Conservation (phyloP, 495 filamentous ascomycete genomes). For the Penicillium dipodomyicola region DNA sequence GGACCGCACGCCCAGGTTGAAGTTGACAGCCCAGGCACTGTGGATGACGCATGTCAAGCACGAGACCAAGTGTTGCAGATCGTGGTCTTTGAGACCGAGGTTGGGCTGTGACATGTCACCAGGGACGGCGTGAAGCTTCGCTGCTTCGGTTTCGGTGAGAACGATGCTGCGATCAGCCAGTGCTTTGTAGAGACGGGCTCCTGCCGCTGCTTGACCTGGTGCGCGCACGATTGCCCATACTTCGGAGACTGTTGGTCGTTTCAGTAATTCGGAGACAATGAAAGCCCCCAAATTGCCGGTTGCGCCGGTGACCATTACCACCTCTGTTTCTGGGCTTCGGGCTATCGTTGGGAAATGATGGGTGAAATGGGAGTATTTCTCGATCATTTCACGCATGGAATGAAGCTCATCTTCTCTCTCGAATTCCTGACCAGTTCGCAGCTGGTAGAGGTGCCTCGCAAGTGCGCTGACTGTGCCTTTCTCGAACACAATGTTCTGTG, state of each 20-base stretch:
- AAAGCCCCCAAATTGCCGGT: slow-evolving; percentile 62
- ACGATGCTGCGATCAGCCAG: slow-evolving; percentile 23
- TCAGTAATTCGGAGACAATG: slow-evolving; percentile 47
- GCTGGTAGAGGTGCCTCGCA: slow-evolving; percentile 28
- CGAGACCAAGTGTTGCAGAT: slow-evolving; percentile 41
- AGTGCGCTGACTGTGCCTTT: slow-evolving; percentile 40
- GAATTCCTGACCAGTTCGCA: slow-evolving; percentile 24
- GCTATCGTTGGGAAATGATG: slow-evolving; percentile 29
- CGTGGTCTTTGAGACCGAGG: slow-evolving; percentile 44
- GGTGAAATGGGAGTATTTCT: slow-evolving; percentile 40
- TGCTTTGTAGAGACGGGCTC: slow-evolving; percentile 24
- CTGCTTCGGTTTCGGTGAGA: slow-evolving; percentile 18
- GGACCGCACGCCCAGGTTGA: slow-evolving; percentile 58
- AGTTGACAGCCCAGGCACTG: slow-evolving; percentile 72
- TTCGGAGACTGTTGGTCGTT: slow-evolving; percentile 29
- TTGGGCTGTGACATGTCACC: slow-evolving; percentile 31
- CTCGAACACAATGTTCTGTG: slow-evolving; percentile 49
- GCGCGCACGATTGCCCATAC: slow-evolving; percentile 62
- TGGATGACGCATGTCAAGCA: slow-evolving; percentile 55
- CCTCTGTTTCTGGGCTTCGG: slow-evolving; percentile 16
- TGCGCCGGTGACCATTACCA: slow-evolving; percentile 53
- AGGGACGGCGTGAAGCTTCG: slow-evolving; percentile 24
- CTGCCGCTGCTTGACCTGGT: slow-evolving; percentile 26
- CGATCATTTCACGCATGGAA: slow-evolving; percentile 37
- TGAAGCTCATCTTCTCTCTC: slow-evolving; percentile 28